A percentile compares a stretch with the other conserved stretches of the same genome.
These are phyloP conservation scores for Hanseniaspora jakobsenii DNA, from an alignment of 805 yeast genomes.

Conservation along the genomic window DNA sequence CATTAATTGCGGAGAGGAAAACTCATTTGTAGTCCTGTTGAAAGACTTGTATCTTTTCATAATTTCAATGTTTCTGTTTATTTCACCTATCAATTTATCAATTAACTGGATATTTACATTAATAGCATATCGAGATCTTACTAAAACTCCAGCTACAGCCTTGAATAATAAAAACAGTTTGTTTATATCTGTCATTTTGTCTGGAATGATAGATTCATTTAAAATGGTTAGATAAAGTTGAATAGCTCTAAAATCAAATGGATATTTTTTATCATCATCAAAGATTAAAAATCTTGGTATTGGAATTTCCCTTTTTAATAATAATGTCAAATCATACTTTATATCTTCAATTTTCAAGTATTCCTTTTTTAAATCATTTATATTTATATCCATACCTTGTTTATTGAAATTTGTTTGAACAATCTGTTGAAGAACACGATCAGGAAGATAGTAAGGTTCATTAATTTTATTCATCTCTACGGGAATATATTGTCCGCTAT, in stretches of 20 bases:
- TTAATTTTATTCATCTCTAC: background rate
- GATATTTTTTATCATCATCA: slow-evolving; percentile 6
- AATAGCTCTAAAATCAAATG: slow-evolving; percentile 5
- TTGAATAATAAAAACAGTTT: slow-evolving; percentile 3
- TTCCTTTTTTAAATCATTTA: background rate
- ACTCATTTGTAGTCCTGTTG: background rate
- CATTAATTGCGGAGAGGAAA: background rate
- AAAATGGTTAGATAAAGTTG: background rate
- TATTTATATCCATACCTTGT: slow-evolving; percentile 2
- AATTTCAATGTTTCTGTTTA: background rate
- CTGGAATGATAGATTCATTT: background rate
- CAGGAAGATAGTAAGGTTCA: slow-evolving; percentile 11
- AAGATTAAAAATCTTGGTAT: slow-evolving; percentile 8
- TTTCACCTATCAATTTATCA: background rate
- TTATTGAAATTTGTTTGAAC: background rate
- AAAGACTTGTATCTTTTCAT: background rate
- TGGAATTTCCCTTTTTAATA: background rate
- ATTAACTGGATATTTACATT: no score
- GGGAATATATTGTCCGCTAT: slow-evolving; percentile 1
- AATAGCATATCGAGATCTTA: slow-evolving; percentile 6
- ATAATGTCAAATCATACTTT: background rate
- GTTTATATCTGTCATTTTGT: background rate
- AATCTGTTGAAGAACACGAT: slow-evolving; percentile 1
- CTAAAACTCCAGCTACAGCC: slow-evolving; percentile 1
- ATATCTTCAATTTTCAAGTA: background rate